Evolutionary conservation across 805 yeast genomes (phyloP), one percentile per base, ranked within the genome.

Genomic region (Teunomyces panamensis): DNA sequence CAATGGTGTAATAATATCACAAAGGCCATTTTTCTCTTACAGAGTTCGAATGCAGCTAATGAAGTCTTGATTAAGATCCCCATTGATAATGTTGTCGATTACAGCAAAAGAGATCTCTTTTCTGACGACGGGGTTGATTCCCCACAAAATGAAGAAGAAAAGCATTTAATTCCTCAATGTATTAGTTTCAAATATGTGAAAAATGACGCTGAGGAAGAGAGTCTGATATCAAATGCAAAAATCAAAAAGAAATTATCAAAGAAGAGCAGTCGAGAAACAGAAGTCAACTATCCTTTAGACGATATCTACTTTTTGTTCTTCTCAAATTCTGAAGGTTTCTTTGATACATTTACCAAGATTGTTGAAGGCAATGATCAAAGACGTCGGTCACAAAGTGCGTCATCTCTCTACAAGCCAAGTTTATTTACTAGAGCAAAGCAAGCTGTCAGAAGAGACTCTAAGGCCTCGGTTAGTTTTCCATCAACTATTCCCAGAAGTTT

Each of bases 51-150:
- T 62, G 72, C 77, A 20, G 84, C 84, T 10, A 84, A 84, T 55
- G 84, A 84, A 50, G 94, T 89, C 10, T 79, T 87, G 16, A 71
- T 91, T 14, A 86, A 87, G 55, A 80, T 92, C 3, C 97, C 97
- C 0, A 58, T 86, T 24, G 78, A 73, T 30, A 85, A 85, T 56
- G 69, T 92, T 10, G 58, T 85, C 7, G 87, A 84, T 56, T 61
- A 83, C 24, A 85, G 81, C 41, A 75, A 79, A 43, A 77, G 78
- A 16, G 61, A 76, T 27, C 76, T 86, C 4, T 70, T 85, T 35
- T 84, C 53, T 9, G 53, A 37, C 3, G 45, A 39, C 3, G 49
- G 36, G 2, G 51, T 33, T 11, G 53, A 39, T 9, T 26, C 43
- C 3, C 27, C 46, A 2, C 55, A 51, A 2, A 44, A 34, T 26